Evolutionary conservation across 768 basidiomycete genomes (phyloP).

Genomic region (Tylopilus rubrobrunneus): DNA sequence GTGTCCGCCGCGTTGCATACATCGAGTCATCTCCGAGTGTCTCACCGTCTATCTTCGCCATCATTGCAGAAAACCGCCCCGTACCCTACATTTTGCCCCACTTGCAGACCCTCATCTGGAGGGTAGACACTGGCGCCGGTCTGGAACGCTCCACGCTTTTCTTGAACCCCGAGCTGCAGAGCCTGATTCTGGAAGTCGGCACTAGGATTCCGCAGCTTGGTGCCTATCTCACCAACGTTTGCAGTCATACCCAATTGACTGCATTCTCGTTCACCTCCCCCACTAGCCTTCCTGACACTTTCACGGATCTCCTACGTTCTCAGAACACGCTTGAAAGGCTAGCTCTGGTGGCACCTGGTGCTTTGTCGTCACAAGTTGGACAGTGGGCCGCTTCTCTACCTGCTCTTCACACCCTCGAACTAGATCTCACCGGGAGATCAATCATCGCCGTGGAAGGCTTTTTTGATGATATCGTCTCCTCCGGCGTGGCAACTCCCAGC

Average conservation of each 20-base stretch:
- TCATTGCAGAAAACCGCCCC: slow-evolving; percentile 63
- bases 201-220: slow-evolving; percentile 55
- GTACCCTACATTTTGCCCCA: slow-evolving; percentile 63
- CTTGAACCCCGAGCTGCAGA: slow-evolving; percentile 59
- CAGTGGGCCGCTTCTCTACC: slow-evolving; percentile 69
- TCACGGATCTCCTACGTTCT: slow-evolving; percentile 59
- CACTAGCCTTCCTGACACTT: slow-evolving; percentile 64
- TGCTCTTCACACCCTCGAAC: slow-evolving; percentile 56
- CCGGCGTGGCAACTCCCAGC: slow-evolving; percentile 68
- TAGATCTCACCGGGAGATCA: slow-evolving; percentile 69
- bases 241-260: slow-evolving; percentile 58
- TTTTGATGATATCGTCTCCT: slow-evolving; percentile 65
- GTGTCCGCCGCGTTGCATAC: slow-evolving; percentile 66
- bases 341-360: slow-evolving; percentile 69
- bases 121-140: slow-evolving; percentile 60
- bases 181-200: slow-evolving; percentile 58
- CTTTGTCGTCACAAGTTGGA: slow-evolving; percentile 64
- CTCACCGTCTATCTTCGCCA: slow-evolving; percentile 60
- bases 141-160: slow-evolving; percentile 64
- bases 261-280: slow-evolving; percentile 69
- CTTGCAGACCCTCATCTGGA: slow-evolving; percentile 69
- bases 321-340: slow-evolving; percentile 62
- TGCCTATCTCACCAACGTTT: slow-evolving; percentile 61
- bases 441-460: slow-evolving; percentile 74
- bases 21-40: slow-evolving; percentile 64